Base-by-base conservation (phyloP, 495 filamentous ascomycete genomes). In the Podospora fimiseda region DNA sequence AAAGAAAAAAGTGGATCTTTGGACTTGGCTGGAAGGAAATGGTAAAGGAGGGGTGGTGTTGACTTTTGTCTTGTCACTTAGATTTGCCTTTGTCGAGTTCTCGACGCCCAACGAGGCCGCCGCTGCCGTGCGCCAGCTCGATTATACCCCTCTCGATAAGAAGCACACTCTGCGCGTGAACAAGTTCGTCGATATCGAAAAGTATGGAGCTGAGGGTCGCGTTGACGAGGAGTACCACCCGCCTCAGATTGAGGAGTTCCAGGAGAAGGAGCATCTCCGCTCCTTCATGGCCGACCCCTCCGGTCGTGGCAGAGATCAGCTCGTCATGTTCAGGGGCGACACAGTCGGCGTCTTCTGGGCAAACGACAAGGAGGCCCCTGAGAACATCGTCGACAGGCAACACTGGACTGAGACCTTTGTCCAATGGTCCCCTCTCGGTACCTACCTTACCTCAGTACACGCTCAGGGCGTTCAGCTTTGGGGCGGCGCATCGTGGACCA, bases 321-420 rank as follows among this genome's bases (percentile, higher is more conserved):
- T 96, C 60, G 86, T 86, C 60, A 89, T 96, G 77, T 96, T 84
- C 78, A 83, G 87, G 37, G 82, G 82, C 52, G 93, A 97, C 40
- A 83, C 84, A 51, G 93, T 98, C 15, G 90, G 89, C 42, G 87
- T 98, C 0, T 95, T 89, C 77, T 96, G 90, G 92, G 96, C 96
- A 74, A 93, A 89, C 80, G 92, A 95, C 74, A 89, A 83, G 70
- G 93, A 96, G 52, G 63, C 76, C 0, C 90, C 93, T 13, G 93
- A 97, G 73, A 81, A 82, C 39, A 80, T 95, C 22, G 85, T 98
- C 48, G 90, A 97, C 61, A 85, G 93, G 52, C 80, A 81, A 63
- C 85, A 92, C 74, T 98, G 93, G 93, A 98, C 93, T 53, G 94
- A 98, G 69, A 83, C 86, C 36, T 97, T 97, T 64, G 85, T 97